Percentiles rank a stretch among this genome's conserved stretches.
Conservation (phyloP, 1,284 basidiomycete species). For the Ceratobasidium sp. region DNA sequence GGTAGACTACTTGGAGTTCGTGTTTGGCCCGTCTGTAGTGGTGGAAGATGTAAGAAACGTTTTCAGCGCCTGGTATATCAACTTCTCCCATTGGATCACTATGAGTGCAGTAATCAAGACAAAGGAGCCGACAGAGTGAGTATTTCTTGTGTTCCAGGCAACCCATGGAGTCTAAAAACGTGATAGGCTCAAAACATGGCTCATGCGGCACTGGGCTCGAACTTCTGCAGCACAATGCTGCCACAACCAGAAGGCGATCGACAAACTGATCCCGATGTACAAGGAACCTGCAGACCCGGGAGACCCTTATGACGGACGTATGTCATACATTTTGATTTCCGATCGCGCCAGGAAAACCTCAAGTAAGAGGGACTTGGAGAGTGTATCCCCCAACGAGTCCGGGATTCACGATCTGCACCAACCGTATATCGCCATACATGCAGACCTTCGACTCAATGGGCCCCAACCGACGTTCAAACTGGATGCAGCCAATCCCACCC, state of each 20-base stretch:
- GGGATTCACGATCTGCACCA: background rate
- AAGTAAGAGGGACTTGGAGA: background rate
- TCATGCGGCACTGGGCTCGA: background rate
- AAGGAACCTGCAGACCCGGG: background rate
- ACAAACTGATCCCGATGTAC: conserved; percentile 18
- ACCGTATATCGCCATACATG: conserved; percentile 18
- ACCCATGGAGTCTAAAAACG: background rate
- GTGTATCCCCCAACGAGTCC: background rate
- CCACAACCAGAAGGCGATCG: background rate
- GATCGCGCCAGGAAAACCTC: background rate
- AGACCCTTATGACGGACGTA: background rate
- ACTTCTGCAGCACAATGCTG: conserved; percentile 7
- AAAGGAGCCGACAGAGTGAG: background rate
- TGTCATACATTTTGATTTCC: conserved; percentile 4
- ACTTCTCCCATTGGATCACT: conserved; percentile 17
- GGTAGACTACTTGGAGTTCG: background rate
- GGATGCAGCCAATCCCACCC: too few species aligned
- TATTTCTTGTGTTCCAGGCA: background rate
- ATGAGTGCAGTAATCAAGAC: background rate
- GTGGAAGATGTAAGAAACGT: too few species aligned
- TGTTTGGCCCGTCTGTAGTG: background rate
- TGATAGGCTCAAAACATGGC: background rate
- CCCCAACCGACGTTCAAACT: background rate
- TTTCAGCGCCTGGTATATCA: background rate
- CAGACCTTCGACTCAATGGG: background rate